phyloP scores from a whole-genome alignment of 176 grass and related monocot species.

The Juncus inflexus region DNA sequence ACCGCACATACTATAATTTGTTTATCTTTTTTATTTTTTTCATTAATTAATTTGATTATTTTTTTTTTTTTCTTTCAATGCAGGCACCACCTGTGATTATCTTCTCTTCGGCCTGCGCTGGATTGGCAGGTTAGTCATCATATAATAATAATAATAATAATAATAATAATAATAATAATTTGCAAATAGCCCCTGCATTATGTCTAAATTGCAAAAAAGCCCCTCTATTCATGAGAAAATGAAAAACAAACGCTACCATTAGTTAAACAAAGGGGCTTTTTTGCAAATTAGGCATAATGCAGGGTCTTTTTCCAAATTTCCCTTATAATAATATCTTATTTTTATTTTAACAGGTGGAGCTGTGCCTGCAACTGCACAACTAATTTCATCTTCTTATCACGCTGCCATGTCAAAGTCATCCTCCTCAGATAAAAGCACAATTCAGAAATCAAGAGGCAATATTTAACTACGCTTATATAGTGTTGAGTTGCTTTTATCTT shows the following conservation, averaged over 20 bases:
- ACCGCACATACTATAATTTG: background rate
- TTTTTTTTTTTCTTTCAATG: background rate
- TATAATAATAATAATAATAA: no score
- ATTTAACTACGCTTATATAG: no score
- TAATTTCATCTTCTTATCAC: constrained; percentile 66
- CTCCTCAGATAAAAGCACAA: constrained; percentile 11
- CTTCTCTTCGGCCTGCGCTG: constrained; percentile 92
- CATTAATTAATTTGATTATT: constrained; percentile 12
- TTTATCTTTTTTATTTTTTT: background rate
- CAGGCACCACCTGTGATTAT: constrained; percentile 90
- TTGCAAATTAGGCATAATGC: no score
- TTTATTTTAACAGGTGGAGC: constrained; percentile 48
- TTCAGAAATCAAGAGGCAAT: constrained; percentile 21
- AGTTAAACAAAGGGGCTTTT: no score
- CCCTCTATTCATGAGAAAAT: no score
- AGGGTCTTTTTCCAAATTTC: no score
- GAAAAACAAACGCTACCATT: no score
- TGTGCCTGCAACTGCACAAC: constrained; percentile 72
- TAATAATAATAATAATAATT: no score
- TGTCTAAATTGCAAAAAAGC: no score
- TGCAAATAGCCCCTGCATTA: no score
- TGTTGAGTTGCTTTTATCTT: no score
- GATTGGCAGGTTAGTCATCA: constrained; percentile 41
- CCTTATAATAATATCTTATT: no score
- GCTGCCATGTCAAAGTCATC: constrained; percentile 39